Evolutionary conservation across 1,139 yeast species (phyloP), one percentile per base, ranked within the genome.

Genomic region (Kurtzmaniella quercitrusa): DNA sequence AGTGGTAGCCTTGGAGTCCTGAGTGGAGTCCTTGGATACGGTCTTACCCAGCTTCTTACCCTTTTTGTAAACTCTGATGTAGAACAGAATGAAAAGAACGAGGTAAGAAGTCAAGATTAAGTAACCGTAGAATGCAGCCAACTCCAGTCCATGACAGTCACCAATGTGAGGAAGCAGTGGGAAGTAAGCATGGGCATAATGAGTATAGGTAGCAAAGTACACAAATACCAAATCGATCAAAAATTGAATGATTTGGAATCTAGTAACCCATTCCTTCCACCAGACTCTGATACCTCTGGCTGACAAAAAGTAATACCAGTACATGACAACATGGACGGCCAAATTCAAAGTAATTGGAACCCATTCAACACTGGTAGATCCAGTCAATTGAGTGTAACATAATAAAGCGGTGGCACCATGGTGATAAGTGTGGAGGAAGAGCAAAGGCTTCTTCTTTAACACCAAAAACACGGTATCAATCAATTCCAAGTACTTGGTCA

Each of bases 261-360:
- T 80, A 42, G 98, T 93, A 55, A 93, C 97, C 97, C 97, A 93
- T 71, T 91, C 96, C 71, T 93, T 93, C 98, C 98, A 93, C 98
- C 98, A 91, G 46, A 93, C 97, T 56, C 93, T 83, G 61, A 91
- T 87, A 47, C 96, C 96, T 65, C 96, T 80, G 15, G 98, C 88
- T 53, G 93, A 78, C 58, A 93, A 75, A 78, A 89, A 91, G 76
- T 93, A 93, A 78, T 93, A 93, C 87, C 91, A 93, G 80, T 93
- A 93, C 98, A 93, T 93, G 53, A 93, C 84, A 41, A 93, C 96
- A 61, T 93, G 98, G 40, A 93, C 98, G 46, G 82, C 87, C 67
- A 93, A 75, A 74, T 93, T 93, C 60, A 93, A 75, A 30, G 83
- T 63, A 61, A 93, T 93, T 47, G 95, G 95, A 42, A 93, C 97